phyloP scores from a whole-genome alignment of 371 early-diverging fungal species.

The Haplosporangium sp. region DNA sequence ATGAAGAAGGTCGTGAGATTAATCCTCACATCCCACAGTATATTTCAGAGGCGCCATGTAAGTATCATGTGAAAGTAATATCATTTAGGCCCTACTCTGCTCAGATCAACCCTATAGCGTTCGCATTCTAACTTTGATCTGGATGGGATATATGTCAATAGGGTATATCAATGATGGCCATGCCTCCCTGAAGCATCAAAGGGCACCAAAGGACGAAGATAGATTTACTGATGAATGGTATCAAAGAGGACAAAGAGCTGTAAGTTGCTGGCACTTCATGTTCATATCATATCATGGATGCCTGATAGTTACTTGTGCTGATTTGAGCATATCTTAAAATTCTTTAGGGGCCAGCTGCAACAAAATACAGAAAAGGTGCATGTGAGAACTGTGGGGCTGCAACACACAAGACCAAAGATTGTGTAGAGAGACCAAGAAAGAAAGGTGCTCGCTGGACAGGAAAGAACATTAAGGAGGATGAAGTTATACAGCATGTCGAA shows the following conservation, averaged over 20 bases:
- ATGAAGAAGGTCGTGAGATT: constrained; percentile 94
- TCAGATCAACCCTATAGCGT: neutral
- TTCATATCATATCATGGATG: neutral
- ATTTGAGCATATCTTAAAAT: constrained; percentile 1
- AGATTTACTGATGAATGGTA: constrained; percentile 82
- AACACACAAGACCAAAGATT: constrained; percentile 93
- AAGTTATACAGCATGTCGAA: constrained; percentile 83
- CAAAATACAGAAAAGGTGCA: constrained; percentile 94
- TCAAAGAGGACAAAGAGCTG: constrained; percentile 78
- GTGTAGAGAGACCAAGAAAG: constrained; percentile 94
- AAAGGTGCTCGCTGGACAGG: constrained; percentile 92
- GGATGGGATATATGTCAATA: constrained; percentile 10
- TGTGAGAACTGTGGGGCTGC: constrained; percentile 98
- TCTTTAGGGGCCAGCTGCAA: constrained; percentile 80
- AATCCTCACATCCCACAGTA: constrained; percentile 99
- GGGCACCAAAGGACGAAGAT: constrained; percentile 58
- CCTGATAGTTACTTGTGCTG: neutral
- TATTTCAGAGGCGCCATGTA: constrained; percentile 95
- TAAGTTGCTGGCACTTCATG: constrained; percentile 49
- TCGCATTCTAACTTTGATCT: neutral
- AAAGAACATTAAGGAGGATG: constrained; percentile 86
- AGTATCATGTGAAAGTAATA: constrained; percentile 2
- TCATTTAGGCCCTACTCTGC: neutral
- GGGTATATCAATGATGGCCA: constrained; percentile 93
- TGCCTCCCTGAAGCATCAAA: constrained; percentile 92